Percentiles rank a stretch among this genome's conserved stretches.
Evolutionary conservation across 768 basidiomycete species (phyloP).

Genomic region (Cyathus striatus): DNA sequence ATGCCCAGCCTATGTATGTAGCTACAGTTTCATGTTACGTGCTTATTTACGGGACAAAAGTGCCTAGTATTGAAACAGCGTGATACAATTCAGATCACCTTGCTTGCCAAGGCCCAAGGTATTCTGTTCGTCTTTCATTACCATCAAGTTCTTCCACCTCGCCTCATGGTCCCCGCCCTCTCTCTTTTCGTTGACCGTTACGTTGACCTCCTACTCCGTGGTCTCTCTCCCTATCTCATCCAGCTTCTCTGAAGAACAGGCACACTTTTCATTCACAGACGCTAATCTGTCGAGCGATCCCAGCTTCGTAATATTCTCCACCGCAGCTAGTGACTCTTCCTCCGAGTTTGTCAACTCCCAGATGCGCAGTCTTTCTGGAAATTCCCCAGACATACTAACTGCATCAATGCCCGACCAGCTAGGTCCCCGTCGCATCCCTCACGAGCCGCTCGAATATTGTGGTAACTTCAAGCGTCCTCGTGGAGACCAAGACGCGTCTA

Average conservation of each 20-base stretch:
- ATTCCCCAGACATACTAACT: neutral
- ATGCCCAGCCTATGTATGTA: too few species aligned
- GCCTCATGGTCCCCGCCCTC: too few species aligned
- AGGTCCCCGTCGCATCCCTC: neutral
- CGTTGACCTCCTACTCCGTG: too few species aligned
- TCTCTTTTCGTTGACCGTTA: too few species aligned
- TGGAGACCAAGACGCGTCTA: neutral
- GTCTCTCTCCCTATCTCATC: neutral
- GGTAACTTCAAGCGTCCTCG: neutral
- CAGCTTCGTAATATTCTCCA: neutral
- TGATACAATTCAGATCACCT: too few species aligned
- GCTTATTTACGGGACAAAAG: too few species aligned
- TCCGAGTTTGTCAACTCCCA: neutral
- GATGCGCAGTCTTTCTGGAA: neutral
- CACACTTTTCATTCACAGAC: neutral
- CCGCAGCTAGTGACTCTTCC: neutral
- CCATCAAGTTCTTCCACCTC: too few species aligned
- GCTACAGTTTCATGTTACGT: too few species aligned
- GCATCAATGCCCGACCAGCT: neutral
- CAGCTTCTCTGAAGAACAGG: neutral
- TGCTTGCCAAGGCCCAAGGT: too few species aligned
- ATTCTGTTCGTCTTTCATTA: too few species aligned
- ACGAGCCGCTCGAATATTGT: neutral
- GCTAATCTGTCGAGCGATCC: neutral
- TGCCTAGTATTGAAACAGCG: too few species aligned